These are phyloP conservation scores for sunflower (Helianthus annuus) DNA, from an alignment of 129 eudicot species.

Conservation along the genomic window DNA sequence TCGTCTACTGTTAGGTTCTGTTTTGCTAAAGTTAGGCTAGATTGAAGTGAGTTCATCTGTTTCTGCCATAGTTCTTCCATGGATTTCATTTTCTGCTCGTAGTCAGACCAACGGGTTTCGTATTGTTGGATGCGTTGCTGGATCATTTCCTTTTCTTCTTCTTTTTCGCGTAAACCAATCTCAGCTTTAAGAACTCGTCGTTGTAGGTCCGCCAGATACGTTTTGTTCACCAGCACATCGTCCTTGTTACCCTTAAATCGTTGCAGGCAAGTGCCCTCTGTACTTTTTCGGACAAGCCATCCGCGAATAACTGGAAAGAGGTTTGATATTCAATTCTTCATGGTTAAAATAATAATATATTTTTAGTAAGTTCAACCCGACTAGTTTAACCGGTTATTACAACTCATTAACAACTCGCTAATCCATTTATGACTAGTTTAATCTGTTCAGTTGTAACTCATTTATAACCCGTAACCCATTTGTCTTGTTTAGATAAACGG, in stretches of 20 bases:
- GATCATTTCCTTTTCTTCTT: conserved; percentile 75
- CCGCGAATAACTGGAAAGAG: conserved; percentile 72
- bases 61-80: conserved; percentile 95
- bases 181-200: conserved; percentile 74
- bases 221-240: conserved; percentile 62
- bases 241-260: conserved; percentile 73
- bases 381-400: background rate
- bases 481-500: background rate
- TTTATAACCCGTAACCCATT: background rate
- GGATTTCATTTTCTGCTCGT: conserved; percentile 83
- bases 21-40: conserved; percentile 72
- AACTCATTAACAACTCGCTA: background rate
- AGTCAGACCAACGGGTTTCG: conserved; percentile 88
- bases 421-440: background rate
- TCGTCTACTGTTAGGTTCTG: conserved; percentile 61
- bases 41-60: conserved; percentile 84
- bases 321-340: conserved; percentile 17
- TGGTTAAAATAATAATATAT: background rate
- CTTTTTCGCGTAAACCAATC: conserved; percentile 74
- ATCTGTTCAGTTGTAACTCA: background rate
- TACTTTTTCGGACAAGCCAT: conserved; percentile 85
- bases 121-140: conserved; percentile 70
- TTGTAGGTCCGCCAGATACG: conserved; percentile 80
- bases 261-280: conserved; percentile 55
- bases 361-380: background rate